A percentile compares a stretch with the other conserved stretches of the same genome.
Evolutionary conservation across 768 basidiomycete genomes (phyloP).

Genomic region (Suillus clintonianus): DNA sequence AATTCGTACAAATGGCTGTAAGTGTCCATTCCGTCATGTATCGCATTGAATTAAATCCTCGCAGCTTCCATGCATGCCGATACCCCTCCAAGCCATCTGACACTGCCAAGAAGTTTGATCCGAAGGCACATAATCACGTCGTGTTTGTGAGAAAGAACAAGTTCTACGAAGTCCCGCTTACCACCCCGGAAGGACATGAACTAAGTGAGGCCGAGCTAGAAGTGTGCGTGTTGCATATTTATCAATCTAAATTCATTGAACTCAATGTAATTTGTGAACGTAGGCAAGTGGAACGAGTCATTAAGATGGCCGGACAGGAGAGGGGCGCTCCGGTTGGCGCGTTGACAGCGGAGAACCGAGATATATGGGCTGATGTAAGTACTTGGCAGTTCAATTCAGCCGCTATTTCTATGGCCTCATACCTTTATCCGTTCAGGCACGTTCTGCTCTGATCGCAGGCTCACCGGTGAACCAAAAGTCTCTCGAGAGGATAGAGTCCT

Average conservation of each 20-base stretch:
- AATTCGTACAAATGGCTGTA: slow-evolving; percentile 92
- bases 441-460: slow-evolving; percentile 61
- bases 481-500: slow-evolving; percentile 82
- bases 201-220: slow-evolving; percentile 84
- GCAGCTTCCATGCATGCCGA: slow-evolving; percentile 89
- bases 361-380: slow-evolving; percentile 86
- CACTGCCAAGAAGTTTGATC: slow-evolving; percentile 79
- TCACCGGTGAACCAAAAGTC: slow-evolving; percentile 65
- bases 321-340: slow-evolving; percentile 66
- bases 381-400: slow-evolving; percentile 25
- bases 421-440: slow-evolving; percentile 39
- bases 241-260: slow-evolving; percentile 2
- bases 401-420: not conserved
- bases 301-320: slow-evolving; percentile 56
- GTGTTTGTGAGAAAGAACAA: slow-evolving; percentile 90
- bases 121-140: slow-evolving; percentile 78
- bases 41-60: not conserved
- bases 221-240: slow-evolving; percentile 40
- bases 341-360: slow-evolving; percentile 87
- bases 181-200: slow-evolving; percentile 62
- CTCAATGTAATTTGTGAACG: slow-evolving; percentile 4
- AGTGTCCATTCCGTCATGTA: slow-evolving; percentile 27
- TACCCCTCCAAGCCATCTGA: slow-evolving; percentile 85
- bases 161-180: slow-evolving; percentile 82
- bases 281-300: slow-evolving; percentile 71